Conservation (phyloP, 192 early-diverging fungal genomes). For the Backusella psychrophila region DNA sequence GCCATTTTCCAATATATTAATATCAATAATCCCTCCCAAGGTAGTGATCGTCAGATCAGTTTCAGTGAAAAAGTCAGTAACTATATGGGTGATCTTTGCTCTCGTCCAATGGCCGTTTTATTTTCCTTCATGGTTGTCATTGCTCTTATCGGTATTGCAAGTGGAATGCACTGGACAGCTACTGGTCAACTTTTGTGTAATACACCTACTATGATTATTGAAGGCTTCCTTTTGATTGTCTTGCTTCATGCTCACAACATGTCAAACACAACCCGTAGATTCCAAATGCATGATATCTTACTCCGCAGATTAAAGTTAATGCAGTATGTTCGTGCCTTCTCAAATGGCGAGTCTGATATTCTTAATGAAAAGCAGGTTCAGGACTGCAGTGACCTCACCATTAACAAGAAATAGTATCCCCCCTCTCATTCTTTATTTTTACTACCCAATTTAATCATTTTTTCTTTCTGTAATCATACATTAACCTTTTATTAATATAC, state of each 20-base stretch:
- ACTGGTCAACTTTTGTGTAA: conserved; percentile 22
- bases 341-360: not conserved
- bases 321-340: not conserved
- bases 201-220: conserved; percentile 21
- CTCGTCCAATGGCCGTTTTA: not conserved
- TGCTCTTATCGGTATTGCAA: conserved; percentile 12
- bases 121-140: not conserved
- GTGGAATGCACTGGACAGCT: conserved; percentile 19
- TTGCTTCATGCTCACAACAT: conserved; percentile 20
- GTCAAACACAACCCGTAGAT: conserved; percentile 3
- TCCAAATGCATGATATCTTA: conserved; percentile 17
- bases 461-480: not conserved
- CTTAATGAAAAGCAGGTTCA: not conserved
- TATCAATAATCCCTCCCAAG: not conserved
- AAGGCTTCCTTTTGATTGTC: conserved; percentile 23
- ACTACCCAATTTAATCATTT: not conserved
- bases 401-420: not conserved
- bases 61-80: not conserved
- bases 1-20: conserved; percentile 7
- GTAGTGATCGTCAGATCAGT: not conserved
- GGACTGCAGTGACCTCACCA: not conserved
- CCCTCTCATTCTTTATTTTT: not conserved
- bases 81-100: conserved; percentile 8
- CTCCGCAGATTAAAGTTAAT: conserved; percentile 1
- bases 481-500: not conserved